Evolutionary conservation across 2,329 filamentous ascomycete species (phyloP).

Genomic region (Blastomyces parvus): DNA sequence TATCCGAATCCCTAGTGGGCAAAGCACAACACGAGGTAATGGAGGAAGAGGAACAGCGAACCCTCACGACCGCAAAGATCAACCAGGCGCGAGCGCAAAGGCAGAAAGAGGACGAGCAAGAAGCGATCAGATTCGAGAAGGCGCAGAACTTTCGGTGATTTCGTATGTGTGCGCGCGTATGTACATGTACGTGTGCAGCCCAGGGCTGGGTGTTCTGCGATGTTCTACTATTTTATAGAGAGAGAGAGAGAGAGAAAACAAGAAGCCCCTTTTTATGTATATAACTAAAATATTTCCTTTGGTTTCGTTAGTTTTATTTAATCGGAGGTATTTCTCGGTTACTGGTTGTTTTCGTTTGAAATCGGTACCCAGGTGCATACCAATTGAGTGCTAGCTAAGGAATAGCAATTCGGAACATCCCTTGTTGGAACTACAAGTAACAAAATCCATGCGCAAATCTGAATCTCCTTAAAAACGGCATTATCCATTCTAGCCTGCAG

Average conservation of each 20-base stretch:
- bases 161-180: not conserved
- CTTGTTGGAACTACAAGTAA: no score
- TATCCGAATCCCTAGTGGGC: constrained; percentile 19
- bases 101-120: not conserved
- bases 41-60: constrained; percentile 1
- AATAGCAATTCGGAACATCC: no score
- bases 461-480: not conserved
- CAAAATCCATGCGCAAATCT: not conserved
- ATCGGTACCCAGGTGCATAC: no score
- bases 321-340: not conserved
- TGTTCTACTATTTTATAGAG: not conserved
- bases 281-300: not conserved
- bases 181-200: not conserved
- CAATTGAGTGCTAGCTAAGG: no score
- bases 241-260: not conserved
- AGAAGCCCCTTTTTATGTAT: not conserved
- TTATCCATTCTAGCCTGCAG: no score
- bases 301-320: not conserved
- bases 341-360: not conserved
- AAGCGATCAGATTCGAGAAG: not conserved
- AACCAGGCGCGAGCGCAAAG: not conserved
- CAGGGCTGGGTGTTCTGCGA: not conserved
- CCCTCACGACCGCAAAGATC: not conserved
- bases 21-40: constrained; percentile 17
- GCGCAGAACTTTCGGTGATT: not conserved